phyloP scores from a whole-genome alignment of 371 early-diverging fungal species.

The Rhizomucor pusillus region DNA sequence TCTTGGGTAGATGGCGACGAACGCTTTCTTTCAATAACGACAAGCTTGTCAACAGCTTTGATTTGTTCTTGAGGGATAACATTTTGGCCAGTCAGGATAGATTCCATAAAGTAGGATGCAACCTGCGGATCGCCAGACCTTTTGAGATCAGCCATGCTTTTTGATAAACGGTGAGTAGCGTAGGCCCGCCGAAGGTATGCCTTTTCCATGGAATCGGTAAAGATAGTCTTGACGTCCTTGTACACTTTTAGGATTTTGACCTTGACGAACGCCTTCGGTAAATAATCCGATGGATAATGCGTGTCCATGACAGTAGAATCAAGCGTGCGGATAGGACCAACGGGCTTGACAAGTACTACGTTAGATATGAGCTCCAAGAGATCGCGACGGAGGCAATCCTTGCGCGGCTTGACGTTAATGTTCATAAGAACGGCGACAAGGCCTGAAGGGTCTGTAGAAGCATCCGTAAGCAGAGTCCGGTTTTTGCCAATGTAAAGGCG shows the following conservation, averaged over 20 bases:
- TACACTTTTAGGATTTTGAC: conserved; percentile 25
- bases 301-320: conserved; percentile 17
- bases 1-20: too few species aligned
- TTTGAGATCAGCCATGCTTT: conserved; percentile 18
- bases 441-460: conserved; percentile 23
- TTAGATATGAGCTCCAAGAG: conserved; percentile 21
- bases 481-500: conserved; percentile 46
- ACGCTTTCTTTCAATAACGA: too few species aligned
- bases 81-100: conserved; percentile 2
- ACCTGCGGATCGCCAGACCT: conserved; percentile 23
- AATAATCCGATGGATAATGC: conserved; percentile 19
- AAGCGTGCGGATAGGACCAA: conserved; percentile 31
- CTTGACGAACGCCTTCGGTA: conserved; percentile 44
- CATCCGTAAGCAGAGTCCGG: conserved; percentile 34
- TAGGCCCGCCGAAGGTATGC: conserved; percentile 32
- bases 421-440: conserved; percentile 29
- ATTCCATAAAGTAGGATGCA: conserved; percentile 19
- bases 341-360: conserved; percentile 29
- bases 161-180: conserved; percentile 23
- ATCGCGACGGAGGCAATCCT: neutral
- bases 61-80: neutral
- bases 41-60: too few species aligned
- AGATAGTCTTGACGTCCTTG: conserved; percentile 18
- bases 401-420: neutral
- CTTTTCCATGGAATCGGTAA: conserved; percentile 33